phyloP scores from a whole-genome alignment of 2,329 filamentous ascomycete genomes.

The Neonectria faginata region DNA sequence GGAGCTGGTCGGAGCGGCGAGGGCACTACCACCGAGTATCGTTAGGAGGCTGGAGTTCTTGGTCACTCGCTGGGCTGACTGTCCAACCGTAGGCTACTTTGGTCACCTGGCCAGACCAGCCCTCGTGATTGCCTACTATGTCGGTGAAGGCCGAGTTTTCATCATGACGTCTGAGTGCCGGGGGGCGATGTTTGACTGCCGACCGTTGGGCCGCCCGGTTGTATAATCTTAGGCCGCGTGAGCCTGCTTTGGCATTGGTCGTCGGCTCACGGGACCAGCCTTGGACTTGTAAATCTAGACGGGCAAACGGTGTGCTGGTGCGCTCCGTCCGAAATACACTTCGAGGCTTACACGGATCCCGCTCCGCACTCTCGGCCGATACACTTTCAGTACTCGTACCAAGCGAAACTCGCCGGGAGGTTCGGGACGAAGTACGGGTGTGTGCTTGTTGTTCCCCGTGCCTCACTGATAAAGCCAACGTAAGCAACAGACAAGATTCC shows the following conservation, averaged over 20 bases:
- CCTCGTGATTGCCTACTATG: conserved; percentile 18
- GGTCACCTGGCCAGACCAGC: conserved; percentile 17
- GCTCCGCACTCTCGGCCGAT: conserved; percentile 21
- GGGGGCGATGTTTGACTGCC: conserved; percentile 10
- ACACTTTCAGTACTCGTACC: conserved; percentile 2
- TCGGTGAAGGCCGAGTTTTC: conserved; percentile 21
- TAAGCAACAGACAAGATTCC: conserved; percentile 31
- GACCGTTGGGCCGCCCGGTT: conserved; percentile 8
- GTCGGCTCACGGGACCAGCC: conserved; percentile 15
- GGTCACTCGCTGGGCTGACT: conserved; percentile 12
- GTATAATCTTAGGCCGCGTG: conserved; percentile 16
- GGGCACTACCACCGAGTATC: neutral
- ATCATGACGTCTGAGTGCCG: conserved; percentile 20
- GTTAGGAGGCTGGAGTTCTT: conserved; percentile 18
- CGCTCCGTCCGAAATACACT: neutral
- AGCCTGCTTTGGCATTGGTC: conserved; percentile 13
- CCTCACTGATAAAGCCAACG: conserved; percentile 37
- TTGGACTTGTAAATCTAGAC: conserved; percentile 10
- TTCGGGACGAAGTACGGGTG: neutral
- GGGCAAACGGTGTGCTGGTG: conserved; percentile 6
- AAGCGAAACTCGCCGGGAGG: neutral
- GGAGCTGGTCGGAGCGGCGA: conserved; percentile 11
- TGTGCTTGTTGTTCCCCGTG: neutral
- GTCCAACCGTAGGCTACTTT: conserved; percentile 13
- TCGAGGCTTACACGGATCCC: neutral